phyloP scores from a whole-genome alignment of 1,139 yeast species.

The Spencermartinsiella ligniputridi region DNA sequence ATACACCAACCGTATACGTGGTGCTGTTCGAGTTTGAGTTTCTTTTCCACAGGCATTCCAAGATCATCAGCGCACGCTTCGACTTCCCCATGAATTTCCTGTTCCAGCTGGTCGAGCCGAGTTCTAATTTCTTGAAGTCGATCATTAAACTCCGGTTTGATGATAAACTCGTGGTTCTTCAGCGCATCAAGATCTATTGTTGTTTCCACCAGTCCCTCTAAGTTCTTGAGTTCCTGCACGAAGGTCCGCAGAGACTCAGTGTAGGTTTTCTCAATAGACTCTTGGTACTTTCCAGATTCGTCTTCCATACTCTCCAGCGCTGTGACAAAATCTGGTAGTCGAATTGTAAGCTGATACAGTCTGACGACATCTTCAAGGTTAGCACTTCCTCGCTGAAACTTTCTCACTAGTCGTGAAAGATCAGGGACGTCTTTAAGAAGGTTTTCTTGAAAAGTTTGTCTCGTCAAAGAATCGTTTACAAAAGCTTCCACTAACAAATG shows the following conservation, averaged over 20 bases:
- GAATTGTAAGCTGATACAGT: conserved; percentile 70
- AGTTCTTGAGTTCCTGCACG: conserved; percentile 52
- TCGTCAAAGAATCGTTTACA: conserved; percentile 57
- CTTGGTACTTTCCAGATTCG: conserved; percentile 26
- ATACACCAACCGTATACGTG: conserved; percentile 90
- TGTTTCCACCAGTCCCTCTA: conserved; percentile 84
- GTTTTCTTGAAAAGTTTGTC: conserved; percentile 64
- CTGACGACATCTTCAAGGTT: conserved; percentile 85
- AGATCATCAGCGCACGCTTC: conserved; percentile 66
- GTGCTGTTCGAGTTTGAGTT: conserved; percentile 83
- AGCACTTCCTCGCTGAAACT: conserved; percentile 48
- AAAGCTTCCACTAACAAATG: conserved; percentile 69
- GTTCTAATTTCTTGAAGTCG: conserved; percentile 57
- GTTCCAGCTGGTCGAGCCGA: conserved; percentile 51
- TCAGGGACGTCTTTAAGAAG: conserved; percentile 77
- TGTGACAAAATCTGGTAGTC: conserved; percentile 63
- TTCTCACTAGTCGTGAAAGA: conserved; percentile 66
- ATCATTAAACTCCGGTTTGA: conserved; percentile 87
- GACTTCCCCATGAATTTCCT: conserved; percentile 58
- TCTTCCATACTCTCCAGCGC: conserved; percentile 37
- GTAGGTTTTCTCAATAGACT: conserved; percentile 52
- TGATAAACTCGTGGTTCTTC: conserved; percentile 72
- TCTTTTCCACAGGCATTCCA: conserved; percentile 77
- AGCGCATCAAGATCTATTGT: conserved; percentile 84
- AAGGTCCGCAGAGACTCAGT: conserved; percentile 49